Evolutionary conservation across 1,139 yeast species (phyloP).

Genomic region (Blastobotrys ciferrii): DNA sequence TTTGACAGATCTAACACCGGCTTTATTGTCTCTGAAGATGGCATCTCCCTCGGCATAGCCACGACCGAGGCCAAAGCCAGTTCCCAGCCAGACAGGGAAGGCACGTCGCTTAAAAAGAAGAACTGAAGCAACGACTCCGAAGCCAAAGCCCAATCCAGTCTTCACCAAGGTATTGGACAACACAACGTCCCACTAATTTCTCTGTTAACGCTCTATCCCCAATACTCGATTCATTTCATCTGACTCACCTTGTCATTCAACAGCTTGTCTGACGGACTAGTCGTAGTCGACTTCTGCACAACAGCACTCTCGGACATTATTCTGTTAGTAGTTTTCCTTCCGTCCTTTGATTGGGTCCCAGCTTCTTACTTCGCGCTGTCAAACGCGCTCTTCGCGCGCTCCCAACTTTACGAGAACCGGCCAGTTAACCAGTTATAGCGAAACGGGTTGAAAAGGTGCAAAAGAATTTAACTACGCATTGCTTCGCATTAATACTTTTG

Average conservation of each 20-base stretch:
- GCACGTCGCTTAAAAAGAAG: constrained; percentile 88
- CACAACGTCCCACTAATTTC: constrained; percentile 82
- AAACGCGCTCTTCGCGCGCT: too few species aligned
- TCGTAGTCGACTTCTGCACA: constrained; percentile 19
- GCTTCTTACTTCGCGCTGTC: too few species aligned
- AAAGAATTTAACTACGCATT: too few species aligned
- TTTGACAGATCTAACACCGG: constrained; percentile 39
- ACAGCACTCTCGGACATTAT: constrained; percentile 30
- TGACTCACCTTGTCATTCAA: constrained; percentile 64
- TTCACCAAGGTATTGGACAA: constrained; percentile 91
- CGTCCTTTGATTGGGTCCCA: neutral
- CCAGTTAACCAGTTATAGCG: too few species aligned
- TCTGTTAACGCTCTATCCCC: constrained; percentile 13
- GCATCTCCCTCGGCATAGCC: constrained; percentile 98
- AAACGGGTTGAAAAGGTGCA: too few species aligned
- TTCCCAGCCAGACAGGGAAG: constrained; percentile 95
- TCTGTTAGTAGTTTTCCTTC: neutral
- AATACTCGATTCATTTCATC: constrained; percentile 12
- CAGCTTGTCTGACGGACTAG: constrained; percentile 60
- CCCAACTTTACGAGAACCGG: too few species aligned
- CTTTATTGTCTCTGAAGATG: constrained; percentile 61
- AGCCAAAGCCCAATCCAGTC: constrained; percentile 97
- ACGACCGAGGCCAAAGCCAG: constrained; percentile 96
- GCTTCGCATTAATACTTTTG: too few species aligned
- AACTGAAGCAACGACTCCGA: constrained; percentile 93